Conservation (phyloP, 2,329 filamentous ascomycete genomes). For the Botrytis pseudocinerea region DNA sequence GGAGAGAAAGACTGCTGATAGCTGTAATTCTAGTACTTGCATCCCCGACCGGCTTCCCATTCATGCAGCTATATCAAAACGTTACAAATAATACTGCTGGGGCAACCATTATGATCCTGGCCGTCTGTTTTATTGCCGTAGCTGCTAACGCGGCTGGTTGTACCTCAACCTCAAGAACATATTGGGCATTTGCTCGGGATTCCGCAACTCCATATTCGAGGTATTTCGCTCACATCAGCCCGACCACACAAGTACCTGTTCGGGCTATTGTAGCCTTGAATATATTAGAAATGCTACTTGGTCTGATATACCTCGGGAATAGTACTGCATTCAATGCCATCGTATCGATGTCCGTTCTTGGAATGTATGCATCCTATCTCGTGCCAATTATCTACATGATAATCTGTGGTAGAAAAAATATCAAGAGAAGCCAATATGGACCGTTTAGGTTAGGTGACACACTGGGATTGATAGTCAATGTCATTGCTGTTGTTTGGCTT, state of each 20-base stretch:
- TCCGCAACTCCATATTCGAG: slow-evolving; percentile 43
- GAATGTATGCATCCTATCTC: slow-evolving; percentile 48
- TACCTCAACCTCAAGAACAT: slow-evolving; percentile 47
- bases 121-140: slow-evolving; percentile 46
- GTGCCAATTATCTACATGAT: slow-evolving; percentile 45
- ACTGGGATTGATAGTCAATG: slow-evolving; percentile 44
- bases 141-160: slow-evolving; percentile 49
- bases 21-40: slow-evolving; percentile 39
- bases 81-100: slow-evolving; percentile 38
- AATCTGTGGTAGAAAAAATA: slow-evolving; percentile 41
- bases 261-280: slow-evolving; percentile 45
- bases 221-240: slow-evolving; percentile 43
- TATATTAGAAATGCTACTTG: slow-evolving; percentile 49
- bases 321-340: slow-evolving; percentile 51
- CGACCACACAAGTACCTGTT: slow-evolving; percentile 42
- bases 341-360: slow-evolving; percentile 47
- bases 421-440: slow-evolving; percentile 33
- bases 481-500: slow-evolving; percentile 48
- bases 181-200: slow-evolving; percentile 51
- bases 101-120: slow-evolving; percentile 2
- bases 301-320: slow-evolving; percentile 49
- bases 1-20: neutral
- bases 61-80: slow-evolving; percentile 48
- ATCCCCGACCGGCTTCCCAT: slow-evolving; percentile 48
- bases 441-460: slow-evolving; percentile 41